phyloP scores from a whole-genome alignment of 441 rosid genomes.

The Pelargonium fulgidum region DNA sequence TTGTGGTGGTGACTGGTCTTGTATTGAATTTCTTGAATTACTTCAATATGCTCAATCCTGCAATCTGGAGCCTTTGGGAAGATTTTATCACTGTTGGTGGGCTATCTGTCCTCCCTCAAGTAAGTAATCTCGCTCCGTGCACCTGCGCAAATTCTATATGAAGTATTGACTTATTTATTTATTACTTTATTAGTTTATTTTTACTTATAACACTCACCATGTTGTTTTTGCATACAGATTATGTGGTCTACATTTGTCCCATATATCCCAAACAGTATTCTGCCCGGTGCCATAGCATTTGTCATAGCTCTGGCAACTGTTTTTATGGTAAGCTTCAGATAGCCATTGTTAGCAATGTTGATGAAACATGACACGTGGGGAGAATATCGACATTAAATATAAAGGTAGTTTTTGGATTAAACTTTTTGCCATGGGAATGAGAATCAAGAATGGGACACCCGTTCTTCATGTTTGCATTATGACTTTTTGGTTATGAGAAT shows the following conservation, averaged over 20 bases:
- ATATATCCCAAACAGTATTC: slow-evolving; percentile 49
- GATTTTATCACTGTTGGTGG: slow-evolving; percentile 79
- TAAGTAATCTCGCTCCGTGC: slow-evolving; percentile 7
- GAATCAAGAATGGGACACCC: too few species aligned
- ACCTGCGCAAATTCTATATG: background rate
- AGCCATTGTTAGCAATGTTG: background rate
- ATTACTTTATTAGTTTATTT: background rate
- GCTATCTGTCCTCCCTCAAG: slow-evolving; percentile 77
- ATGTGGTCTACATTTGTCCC: slow-evolving; percentile 97
- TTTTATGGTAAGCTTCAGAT: slow-evolving; percentile 53
- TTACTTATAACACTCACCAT: background rate
- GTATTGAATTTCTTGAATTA: slow-evolving; percentile 48
- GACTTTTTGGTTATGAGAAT: too few species aligned
- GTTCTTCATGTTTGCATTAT: too few species aligned
- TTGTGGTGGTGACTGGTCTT: slow-evolving; percentile 54
- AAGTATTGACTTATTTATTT: background rate
- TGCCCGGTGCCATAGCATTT: slow-evolving; percentile 63
- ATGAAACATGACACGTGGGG: background rate
- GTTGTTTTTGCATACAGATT: slow-evolving; percentile 38
- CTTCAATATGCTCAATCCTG: slow-evolving; percentile 40
- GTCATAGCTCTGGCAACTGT: slow-evolving; percentile 52
- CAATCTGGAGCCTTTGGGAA: slow-evolving; percentile 73
- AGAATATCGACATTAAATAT: too few species aligned
- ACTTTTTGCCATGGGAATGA: too few species aligned
- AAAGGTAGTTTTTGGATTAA: too few species aligned